phyloP scores from a whole-genome alignment of 2,329 filamentous ascomycete species.

The Calonectria fujianensis region DNA sequence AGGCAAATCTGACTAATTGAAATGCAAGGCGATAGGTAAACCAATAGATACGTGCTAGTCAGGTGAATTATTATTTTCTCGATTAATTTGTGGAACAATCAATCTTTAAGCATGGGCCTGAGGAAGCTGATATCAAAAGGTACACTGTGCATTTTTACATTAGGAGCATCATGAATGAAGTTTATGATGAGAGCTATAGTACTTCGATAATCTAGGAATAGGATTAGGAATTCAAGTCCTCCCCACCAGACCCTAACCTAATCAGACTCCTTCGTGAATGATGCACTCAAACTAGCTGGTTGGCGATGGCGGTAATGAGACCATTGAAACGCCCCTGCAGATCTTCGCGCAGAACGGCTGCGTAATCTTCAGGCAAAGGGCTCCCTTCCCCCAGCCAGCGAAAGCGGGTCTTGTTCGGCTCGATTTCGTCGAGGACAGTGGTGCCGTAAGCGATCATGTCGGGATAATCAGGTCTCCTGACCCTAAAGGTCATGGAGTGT shows the following conservation, averaged over 20 bases:
- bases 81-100: no score
- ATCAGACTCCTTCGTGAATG: neutral
- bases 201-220: neutral
- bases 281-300: neutral
- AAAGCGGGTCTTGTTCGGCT: slow-evolving; percentile 20
- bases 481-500: slow-evolving; percentile 28
- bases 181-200: neutral
- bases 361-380: slow-evolving; percentile 15
- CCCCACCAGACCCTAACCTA: neutral
- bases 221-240: neutral
- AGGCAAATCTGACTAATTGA: neutral
- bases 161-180: neutral
- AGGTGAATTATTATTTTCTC: no score
- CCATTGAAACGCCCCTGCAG: neutral
- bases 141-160: neutral
- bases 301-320: neutral
- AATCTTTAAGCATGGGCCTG: no score
- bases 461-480: slow-evolving; percentile 25
- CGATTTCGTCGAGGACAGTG: slow-evolving; percentile 11
- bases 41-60: no score
- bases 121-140: neutral
- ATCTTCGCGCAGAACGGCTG: slow-evolving; percentile 6
- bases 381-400: slow-evolving; percentile 8
- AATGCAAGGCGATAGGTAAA: neutral
- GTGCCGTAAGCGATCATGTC: slow-evolving; percentile 31